These are phyloP conservation scores for Cercospora sp. DNA, from an alignment of 2,329 filamentous ascomycete species.

Conservation along the genomic window DNA sequence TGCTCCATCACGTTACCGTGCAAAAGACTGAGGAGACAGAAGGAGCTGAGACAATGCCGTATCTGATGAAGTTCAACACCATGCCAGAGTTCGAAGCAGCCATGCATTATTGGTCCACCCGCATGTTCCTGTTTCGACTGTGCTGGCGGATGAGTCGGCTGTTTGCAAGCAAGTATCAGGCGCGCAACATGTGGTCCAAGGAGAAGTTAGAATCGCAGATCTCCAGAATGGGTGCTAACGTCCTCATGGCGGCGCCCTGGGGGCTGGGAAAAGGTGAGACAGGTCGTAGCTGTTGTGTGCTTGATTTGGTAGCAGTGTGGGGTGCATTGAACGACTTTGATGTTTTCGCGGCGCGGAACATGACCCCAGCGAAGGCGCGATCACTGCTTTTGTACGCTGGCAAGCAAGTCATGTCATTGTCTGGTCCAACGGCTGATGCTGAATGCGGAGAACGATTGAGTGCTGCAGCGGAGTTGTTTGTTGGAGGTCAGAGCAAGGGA, in stretches of 20 bases:
- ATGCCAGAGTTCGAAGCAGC: conserved; percentile 22
- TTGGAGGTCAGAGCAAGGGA: conserved; percentile 18
- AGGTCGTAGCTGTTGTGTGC: conserved; percentile 18
- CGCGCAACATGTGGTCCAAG: conserved; percentile 12
- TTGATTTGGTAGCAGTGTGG: conserved; percentile 25
- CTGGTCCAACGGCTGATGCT: conserved; percentile 4
- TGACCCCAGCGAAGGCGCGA: conserved; percentile 17
- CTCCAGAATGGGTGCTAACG: conserved; percentile 21
- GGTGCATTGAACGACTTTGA: conserved; percentile 24
- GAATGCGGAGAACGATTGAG: conserved; percentile 18
- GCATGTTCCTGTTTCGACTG: conserved; percentile 21
- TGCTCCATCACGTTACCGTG: conserved; percentile 23
- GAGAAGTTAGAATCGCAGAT: conserved; percentile 13
- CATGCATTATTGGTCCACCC: conserved; percentile 25
- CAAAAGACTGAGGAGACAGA: conserved; percentile 17
- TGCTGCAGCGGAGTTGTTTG: conserved; percentile 22
- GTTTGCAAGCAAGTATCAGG: conserved; percentile 17
- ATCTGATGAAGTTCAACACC: conserved; percentile 22
- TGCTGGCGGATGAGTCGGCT: conserved; percentile 22
- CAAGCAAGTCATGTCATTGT: conserved; percentile 18
- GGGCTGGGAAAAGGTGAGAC: conserved; percentile 20
- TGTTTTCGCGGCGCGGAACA: conserved; percentile 19
- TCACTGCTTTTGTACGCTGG: conserved; percentile 11
- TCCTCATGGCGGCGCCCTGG: conserved; percentile 24
- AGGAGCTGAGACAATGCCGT: conserved; percentile 11